Evolutionary conservation across 192 early-diverging fungal genomes (phyloP), one percentile per base, ranked within the genome.

Genomic region (Glomus cerebriforme): DNA sequence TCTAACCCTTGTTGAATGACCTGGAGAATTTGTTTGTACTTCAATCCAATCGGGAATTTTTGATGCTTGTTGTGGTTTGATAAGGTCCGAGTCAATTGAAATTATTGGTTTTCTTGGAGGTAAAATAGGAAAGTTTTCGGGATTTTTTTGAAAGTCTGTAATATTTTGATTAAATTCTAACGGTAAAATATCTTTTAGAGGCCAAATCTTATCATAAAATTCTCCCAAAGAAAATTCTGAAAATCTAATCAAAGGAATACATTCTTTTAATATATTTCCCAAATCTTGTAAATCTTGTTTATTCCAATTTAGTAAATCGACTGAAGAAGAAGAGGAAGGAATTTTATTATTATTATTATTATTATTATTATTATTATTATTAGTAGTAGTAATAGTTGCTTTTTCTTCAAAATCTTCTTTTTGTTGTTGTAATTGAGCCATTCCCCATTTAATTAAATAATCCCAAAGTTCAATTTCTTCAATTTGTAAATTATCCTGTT

Each of bases 31-130:
- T 13, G 8, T 19, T 68, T 78, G n/a, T 26, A 54, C 31, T 17
- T 59, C 45, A 39, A 78, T 78, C 77, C 77, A 78, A 34, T 69
- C 47, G 5, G 77, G 66, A 49, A 78, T 63, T 32, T 49, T 43
- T 13, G 63, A 58, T 0, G 75, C 75, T 67, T 77, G 75, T 32
- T 59, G 29, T 31, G 39, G 37, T 32, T 29, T 31, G 0, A 78
- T 37, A 27, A 78, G 67, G 3, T 15, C 37, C 7, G 31, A 45
- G 24, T 78, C 31, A 7, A 78, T 78, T 9, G 19, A n/a, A 35
- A 78, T 59, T 32, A 67, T 68, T 59, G 77, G 54, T n/a, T 35
- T 17, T 13, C 66, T 26, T 22, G 64, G 65, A 12, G 47, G 27
- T 47, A 78, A 59, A 7, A 78, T 31, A 10, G 66, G 22, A 27